These are phyloP conservation scores for Nakazawaea ambrosiae DNA, from an alignment of 805 yeast genomes.

Conservation along the genomic window DNA sequence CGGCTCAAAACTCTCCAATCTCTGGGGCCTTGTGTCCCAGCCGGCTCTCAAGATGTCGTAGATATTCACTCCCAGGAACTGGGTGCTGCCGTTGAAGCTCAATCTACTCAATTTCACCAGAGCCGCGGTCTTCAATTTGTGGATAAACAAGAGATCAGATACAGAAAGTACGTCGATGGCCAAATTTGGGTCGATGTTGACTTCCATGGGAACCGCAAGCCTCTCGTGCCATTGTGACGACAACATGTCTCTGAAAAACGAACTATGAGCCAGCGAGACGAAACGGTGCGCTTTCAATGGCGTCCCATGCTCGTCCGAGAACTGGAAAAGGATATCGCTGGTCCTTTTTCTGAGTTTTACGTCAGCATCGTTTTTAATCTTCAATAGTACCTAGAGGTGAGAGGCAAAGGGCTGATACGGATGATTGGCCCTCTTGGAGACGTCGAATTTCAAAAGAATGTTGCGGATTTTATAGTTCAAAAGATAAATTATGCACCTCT, in stretches of 20 bases:
- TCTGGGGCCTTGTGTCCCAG: slow-evolving; percentile 60
- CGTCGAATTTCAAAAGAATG: slow-evolving; percentile 51
- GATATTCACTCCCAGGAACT: slow-evolving; percentile 25
- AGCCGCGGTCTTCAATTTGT: slow-evolving; percentile 59
- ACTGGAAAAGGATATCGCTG: slow-evolving; percentile 27
- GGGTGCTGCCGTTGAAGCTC: slow-evolving; percentile 13
- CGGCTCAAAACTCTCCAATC: slow-evolving; percentile 60
- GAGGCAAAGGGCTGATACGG: slow-evolving; percentile 63
- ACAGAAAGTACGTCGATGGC: slow-evolving; percentile 51
- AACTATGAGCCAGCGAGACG: slow-evolving; percentile 31
- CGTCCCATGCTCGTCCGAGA: slow-evolving; percentile 13
- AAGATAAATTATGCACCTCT: slow-evolving; percentile 72
- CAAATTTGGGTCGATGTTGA: slow-evolving; percentile 36
- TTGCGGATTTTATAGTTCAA: slow-evolving; percentile 58
- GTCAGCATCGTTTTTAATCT: slow-evolving; percentile 13
- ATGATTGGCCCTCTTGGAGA: slow-evolving; percentile 60
- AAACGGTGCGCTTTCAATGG: slow-evolving; percentile 31
- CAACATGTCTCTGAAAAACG: slow-evolving; percentile 21
- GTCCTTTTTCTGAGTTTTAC: slow-evolving; percentile 14
- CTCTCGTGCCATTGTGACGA: slow-evolving; percentile 18
- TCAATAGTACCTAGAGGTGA: slow-evolving; percentile 47
- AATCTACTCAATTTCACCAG: slow-evolving; percentile 38
- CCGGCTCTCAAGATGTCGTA: slow-evolving; percentile 56
- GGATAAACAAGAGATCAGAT: slow-evolving; percentile 55
- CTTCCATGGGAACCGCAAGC: slow-evolving; percentile 18